A percentile compares a stretch with the other conserved stretches of the same genome.
phyloP scores from a whole-genome alignment of 805 yeast species.

The Saccharomycopsis babjevae region DNA sequence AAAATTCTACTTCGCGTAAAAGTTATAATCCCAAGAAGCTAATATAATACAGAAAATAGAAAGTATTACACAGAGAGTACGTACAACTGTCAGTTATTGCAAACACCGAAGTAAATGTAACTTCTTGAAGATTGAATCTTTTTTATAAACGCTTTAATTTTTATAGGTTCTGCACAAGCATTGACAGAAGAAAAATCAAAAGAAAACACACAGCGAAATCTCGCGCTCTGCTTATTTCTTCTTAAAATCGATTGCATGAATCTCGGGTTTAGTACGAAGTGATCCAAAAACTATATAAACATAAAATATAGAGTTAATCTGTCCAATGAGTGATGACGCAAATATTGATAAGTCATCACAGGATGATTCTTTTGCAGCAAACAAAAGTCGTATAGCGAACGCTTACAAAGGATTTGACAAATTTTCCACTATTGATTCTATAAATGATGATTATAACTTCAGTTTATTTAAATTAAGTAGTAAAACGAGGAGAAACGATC shows the following conservation, averaged over 20 bases:
- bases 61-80: too few relatives aligned
- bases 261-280: too few relatives aligned
- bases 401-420: slow-evolving; percentile 43
- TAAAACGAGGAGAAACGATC: slow-evolving; percentile 22
- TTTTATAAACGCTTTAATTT: not conserved
- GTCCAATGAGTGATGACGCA: not conserved
- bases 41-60: too few relatives aligned
- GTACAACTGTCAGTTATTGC: too few relatives aligned
- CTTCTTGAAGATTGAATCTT: too few relatives aligned
- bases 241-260: not conserved
- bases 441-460: slow-evolving; percentile 46
- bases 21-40: too few relatives aligned
- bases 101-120: too few relatives aligned
- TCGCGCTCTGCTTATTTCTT: not conserved
- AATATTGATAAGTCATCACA: not conserved
- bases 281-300: too few relatives aligned
- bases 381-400: slow-evolving; percentile 20
- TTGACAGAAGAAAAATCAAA: not conserved
- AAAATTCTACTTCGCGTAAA: too few relatives aligned
- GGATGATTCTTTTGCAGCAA: slow-evolving; percentile 15
- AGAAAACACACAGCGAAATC: not conserved
- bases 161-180: not conserved
- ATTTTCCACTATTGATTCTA: slow-evolving; percentile 63
- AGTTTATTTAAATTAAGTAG: slow-evolving; percentile 18
- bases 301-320: too few relatives aligned